These are phyloP conservation scores for Boletus coccyginus DNA, from an alignment of 768 basidiomycete genomes.

Conservation along the genomic window DNA sequence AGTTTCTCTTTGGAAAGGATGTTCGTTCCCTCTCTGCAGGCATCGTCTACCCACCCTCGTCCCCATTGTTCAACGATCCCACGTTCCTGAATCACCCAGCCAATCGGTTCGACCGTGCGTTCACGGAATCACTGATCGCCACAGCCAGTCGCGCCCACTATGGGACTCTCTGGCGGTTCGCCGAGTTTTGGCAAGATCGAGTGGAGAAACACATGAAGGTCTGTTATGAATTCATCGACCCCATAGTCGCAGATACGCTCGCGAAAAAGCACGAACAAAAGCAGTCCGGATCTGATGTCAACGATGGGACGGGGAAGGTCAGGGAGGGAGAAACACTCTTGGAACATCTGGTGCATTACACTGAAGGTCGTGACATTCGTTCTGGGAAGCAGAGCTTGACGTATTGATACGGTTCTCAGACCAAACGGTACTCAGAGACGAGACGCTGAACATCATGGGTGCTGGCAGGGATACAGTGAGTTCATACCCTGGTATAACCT, in stretches of 20 bases:
- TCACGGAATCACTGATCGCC: constrained; percentile 36
- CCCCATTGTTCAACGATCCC: constrained; percentile 20
- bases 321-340: constrained; percentile 44
- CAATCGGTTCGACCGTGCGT: constrained; percentile 39
- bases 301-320: constrained; percentile 25
- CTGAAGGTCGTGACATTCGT: constrained; percentile 40
- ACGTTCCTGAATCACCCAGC: constrained; percentile 29
- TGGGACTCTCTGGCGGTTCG: constrained; percentile 44
- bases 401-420: constrained; percentile 16
- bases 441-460: constrained; percentile 30
- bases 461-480: constrained; percentile 44
- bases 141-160: constrained; percentile 33
- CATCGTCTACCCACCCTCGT: constrained; percentile 32
- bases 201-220: constrained; percentile 37
- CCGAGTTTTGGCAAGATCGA: constrained; percentile 43
- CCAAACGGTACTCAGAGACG: constrained; percentile 22
- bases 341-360: constrained; percentile 53
- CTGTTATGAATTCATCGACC: constrained; percentile 47
- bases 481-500: background rate
- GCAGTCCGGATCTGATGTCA: constrained; percentile 2
- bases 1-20: constrained; percentile 50
- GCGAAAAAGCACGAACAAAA: constrained; percentile 29
- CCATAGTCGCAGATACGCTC: constrained; percentile 44
- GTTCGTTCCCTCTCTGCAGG: constrained; percentile 38
- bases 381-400: background rate